A percentile compares a stretch with the other conserved stretches of the same genome.
Conservation (phyloP, 2,329 filamentous ascomycete species). For the Orbilia quercus region DNA sequence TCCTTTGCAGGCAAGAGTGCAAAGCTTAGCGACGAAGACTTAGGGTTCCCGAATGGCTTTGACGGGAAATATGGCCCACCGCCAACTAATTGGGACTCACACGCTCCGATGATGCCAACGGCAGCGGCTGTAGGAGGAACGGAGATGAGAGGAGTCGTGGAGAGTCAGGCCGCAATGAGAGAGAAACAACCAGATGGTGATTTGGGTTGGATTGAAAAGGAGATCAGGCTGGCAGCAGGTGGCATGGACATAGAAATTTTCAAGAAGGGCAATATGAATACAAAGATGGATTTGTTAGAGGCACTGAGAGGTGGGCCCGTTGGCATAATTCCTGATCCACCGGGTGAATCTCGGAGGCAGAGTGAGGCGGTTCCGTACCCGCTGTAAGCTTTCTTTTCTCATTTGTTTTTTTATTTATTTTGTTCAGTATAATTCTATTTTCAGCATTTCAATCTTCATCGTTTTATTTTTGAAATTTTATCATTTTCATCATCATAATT, state of each 20-base stretch:
- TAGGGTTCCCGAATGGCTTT: slow-evolving; percentile 43
- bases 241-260: slow-evolving; percentile 42
- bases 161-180: not conserved
- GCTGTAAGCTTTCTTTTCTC: slow-evolving; percentile 1
- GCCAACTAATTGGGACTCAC: slow-evolving; percentile 26
- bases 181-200: not conserved
- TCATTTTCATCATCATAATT: too few species aligned
- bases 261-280: slow-evolving; percentile 43
- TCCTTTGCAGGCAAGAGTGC: slow-evolving; percentile 11
- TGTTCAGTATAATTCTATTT: too few species aligned
- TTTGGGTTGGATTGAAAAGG: slow-evolving; percentile 38
- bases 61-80: slow-evolving; percentile 37
- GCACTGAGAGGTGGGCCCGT: slow-evolving; percentile 37
- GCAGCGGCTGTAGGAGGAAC: not conserved
- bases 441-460: too few species aligned
- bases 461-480: too few species aligned
- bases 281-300: slow-evolving; percentile 42
- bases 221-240: slow-evolving; percentile 30
- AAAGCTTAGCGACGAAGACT: slow-evolving; percentile 34
- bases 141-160: too few species aligned
- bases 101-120: slow-evolving; percentile 4
- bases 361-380: slow-evolving; percentile 28
- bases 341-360: slow-evolving; percentile 24
- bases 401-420: not conserved
- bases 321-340: slow-evolving; percentile 44